Conservation (phyloP, 2,329 filamentous ascomycete species). For the Colletotrichum neosansevieriae region DNA sequence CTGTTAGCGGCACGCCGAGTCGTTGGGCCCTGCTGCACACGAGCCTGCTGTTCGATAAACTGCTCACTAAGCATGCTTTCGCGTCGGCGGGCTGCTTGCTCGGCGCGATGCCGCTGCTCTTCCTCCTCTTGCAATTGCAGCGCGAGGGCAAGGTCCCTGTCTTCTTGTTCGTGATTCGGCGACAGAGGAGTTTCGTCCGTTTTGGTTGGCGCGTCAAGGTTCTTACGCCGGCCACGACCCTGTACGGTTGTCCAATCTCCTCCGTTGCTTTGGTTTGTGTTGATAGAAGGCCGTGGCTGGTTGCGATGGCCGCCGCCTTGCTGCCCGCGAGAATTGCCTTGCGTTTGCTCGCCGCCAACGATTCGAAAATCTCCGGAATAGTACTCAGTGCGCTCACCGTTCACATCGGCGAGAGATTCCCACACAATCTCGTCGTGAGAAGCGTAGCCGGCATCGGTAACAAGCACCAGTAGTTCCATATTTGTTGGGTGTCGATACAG, state of each 20-base stretch:
- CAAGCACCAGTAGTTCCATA: slow-evolving; percentile 81
- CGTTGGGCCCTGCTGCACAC: slow-evolving; percentile 47
- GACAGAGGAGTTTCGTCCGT: slow-evolving; percentile 49
- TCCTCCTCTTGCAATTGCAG: slow-evolving; percentile 96
- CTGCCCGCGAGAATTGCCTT: slow-evolving; percentile 25
- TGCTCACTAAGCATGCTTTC: slow-evolving; percentile 78
- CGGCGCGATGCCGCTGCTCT: slow-evolving; percentile 77
- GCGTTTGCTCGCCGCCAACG: slow-evolving; percentile 70
- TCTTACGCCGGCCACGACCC: slow-evolving; percentile 28
- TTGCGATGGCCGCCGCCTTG: not conserved
- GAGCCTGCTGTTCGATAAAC: slow-evolving; percentile 75
- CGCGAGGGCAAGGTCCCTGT: slow-evolving; percentile 87
- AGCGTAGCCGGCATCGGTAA: slow-evolving; percentile 93
- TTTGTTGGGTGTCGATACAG: slow-evolving; percentile 89
- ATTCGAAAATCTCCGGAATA: slow-evolving; percentile 91
- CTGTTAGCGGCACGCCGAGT: slow-evolving; percentile 43
- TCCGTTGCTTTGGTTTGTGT: not conserved
- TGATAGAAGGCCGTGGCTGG: slow-evolving; percentile 21
- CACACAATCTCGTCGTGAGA: slow-evolving; percentile 92
- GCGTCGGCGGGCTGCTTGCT: slow-evolving; percentile 71
- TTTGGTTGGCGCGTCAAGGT: slow-evolving; percentile 5
- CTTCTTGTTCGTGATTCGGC: slow-evolving; percentile 75
- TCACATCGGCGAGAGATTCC: slow-evolving; percentile 93
- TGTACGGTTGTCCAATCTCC: slow-evolving; percentile 69
- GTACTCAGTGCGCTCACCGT: slow-evolving; percentile 84